These are phyloP conservation scores for Globisporangium echinulatum DNA, from an alignment of 352 stramenopile species.

Conservation along the genomic window DNA sequence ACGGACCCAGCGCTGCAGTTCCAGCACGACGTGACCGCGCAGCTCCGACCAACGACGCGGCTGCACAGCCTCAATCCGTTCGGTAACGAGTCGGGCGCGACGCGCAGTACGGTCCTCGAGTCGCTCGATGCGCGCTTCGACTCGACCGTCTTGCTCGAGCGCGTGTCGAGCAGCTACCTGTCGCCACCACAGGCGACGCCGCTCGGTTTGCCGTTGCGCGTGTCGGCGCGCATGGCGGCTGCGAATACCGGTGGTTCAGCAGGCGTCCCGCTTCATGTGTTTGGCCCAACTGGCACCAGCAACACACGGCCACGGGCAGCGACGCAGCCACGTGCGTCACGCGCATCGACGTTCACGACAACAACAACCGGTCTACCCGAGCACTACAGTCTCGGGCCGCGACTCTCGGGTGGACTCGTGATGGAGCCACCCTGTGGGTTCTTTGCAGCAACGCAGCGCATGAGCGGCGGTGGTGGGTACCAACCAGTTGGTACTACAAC, in stretches of 20 bases:
- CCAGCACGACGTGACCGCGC: neutral
- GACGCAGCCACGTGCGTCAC: constrained; percentile 13
- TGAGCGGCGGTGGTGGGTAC: neutral
- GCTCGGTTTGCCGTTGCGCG: constrained; percentile 6
- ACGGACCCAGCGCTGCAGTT: constrained; percentile 25
- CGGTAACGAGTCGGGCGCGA: constrained; percentile 31
- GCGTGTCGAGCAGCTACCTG: constrained; percentile 11
- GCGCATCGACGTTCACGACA: neutral
- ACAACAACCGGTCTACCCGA: constrained; percentile 16
- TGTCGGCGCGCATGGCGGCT: constrained; percentile 10
- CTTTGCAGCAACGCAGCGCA: constrained; percentile 6
- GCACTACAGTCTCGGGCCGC: constrained; percentile 18
- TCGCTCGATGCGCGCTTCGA: constrained; percentile 32
- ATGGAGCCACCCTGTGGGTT: constrained; percentile 32
- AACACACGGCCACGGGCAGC: constrained; percentile 3
- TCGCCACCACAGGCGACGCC: constrained; percentile 9
- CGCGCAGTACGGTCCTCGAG: constrained; percentile 43
- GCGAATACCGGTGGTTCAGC: too few species aligned
- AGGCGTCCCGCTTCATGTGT: neutral
- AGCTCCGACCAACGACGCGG: constrained; percentile 12
- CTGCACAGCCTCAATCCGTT: constrained; percentile 24
- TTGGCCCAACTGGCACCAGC: neutral
- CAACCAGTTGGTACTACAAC: constrained; percentile 6
- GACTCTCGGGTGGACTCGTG: constrained; percentile 33
- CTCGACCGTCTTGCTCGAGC: constrained; percentile 19